Percentiles rank a stretch among this genome's conserved stretches.
Conservation (phyloP, 169 alveolate species). For the Babesia sp. region DNA sequence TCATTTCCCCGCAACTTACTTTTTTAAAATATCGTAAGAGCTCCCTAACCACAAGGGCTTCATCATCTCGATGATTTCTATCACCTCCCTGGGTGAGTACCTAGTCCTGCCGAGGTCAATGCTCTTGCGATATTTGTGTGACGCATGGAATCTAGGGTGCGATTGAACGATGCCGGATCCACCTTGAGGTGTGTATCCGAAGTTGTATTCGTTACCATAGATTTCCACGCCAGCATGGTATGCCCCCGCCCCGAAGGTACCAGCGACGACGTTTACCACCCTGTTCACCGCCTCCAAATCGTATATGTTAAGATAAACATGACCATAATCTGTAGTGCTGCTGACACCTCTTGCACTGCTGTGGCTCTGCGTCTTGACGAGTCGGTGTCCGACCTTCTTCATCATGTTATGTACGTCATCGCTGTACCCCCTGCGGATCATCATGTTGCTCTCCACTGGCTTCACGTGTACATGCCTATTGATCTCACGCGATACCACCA, state of each 20-base stretch:
- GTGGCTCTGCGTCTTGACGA: conserved; percentile 34
- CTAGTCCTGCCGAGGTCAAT: conserved; percentile 57
- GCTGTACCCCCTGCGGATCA: conserved; percentile 47
- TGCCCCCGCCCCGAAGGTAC: conserved; percentile 77
- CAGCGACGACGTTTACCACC: conserved; percentile 70
- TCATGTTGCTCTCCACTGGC: background rate
- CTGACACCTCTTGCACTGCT: background rate
- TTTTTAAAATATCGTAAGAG: conserved; percentile 46
- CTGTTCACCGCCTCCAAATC: conserved; percentile 72
- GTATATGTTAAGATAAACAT: conserved; percentile 71
- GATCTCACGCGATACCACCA: conserved; percentile 13
- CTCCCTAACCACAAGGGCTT: conserved; percentile 58
- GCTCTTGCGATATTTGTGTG: conserved; percentile 65
- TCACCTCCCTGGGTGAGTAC: conserved; percentile 54
- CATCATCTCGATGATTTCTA: conserved; percentile 42
- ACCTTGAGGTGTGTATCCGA: conserved; percentile 69
- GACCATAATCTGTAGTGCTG: conserved; percentile 39
- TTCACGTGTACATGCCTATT: background rate
- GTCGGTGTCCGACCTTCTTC: conserved; percentile 18
- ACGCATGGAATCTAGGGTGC: conserved; percentile 60
- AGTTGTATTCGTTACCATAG: conserved; percentile 73
- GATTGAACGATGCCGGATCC: conserved; percentile 59
- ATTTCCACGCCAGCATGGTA: conserved; percentile 80
- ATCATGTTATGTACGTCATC: conserved; percentile 40
- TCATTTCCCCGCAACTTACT: conserved; percentile 26